Evolutionary conservation across 2,329 filamentous ascomycete species (phyloP).

Genomic region (Sphaerulina musiva): DNA sequence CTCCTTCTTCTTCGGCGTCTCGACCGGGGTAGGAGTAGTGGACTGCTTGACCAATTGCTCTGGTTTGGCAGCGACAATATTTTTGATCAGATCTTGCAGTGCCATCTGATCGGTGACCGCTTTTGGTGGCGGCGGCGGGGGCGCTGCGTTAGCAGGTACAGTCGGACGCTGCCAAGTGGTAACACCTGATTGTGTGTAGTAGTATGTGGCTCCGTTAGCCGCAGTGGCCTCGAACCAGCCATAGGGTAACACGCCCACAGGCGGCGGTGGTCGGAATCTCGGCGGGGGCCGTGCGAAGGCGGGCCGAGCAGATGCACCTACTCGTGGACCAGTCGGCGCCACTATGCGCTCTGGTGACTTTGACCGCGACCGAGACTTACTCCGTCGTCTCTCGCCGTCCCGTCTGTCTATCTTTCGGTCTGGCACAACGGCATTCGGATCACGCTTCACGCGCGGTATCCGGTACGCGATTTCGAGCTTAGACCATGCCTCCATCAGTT

Average conservation of each 20-base stretch:
- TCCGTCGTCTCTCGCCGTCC: constrained; percentile 45
- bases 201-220: constrained; percentile 67
- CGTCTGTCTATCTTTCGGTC: constrained; percentile 54
- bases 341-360: constrained; percentile 42
- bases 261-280: constrained; percentile 42
- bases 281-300: constrained; percentile 46
- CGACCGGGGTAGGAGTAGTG: constrained; percentile 60
- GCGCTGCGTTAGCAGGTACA: constrained; percentile 50
- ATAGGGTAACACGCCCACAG: constrained; percentile 56
- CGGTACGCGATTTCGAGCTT: constrained; percentile 86
- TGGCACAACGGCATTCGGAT: constrained; percentile 52
- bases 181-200: constrained; percentile 70
- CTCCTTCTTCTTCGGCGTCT: constrained; percentile 48
- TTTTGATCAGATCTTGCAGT: constrained; percentile 68
- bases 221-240: constrained; percentile 80
- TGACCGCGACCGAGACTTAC: constrained; percentile 44
- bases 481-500: constrained; percentile 76
- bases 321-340: constrained; percentile 48
- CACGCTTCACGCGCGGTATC: constrained; percentile 82
- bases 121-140: constrained; percentile 56
- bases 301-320: constrained; percentile 53
- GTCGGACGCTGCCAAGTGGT: constrained; percentile 80
- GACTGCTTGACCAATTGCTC: constrained; percentile 50
- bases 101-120: constrained; percentile 65
- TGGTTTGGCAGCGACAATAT: constrained; percentile 59